Percentiles rank a stretch among this genome's conserved stretches.
Conservation (phyloP, 1,139 yeast species). For the Entelexis sorbosivorans region DNA sequence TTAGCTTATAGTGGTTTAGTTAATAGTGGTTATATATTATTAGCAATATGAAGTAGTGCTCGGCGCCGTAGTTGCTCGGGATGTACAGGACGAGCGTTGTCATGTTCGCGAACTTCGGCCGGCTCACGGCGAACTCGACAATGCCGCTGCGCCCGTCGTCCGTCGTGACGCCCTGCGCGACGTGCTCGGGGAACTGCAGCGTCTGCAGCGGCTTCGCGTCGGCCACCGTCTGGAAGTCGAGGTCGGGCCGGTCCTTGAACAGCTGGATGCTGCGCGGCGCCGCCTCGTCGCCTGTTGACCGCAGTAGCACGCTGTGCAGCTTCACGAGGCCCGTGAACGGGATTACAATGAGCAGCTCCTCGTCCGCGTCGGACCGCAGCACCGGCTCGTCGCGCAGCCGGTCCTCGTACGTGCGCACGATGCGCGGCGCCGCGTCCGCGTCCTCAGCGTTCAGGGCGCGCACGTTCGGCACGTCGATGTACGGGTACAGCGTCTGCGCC, state of each 20-base stretch:
- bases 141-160: conserved; percentile 41
- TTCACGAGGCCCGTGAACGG: conserved; percentile 75
- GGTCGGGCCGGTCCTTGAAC: conserved; percentile 55
- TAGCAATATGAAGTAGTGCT: conserved; percentile 27
- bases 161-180: conserved; percentile 27
- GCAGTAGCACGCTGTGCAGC: conserved; percentile 57
- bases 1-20: not conserved
- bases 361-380: conserved; percentile 68
- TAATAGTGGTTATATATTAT: not conserved
- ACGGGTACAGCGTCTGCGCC: conserved; percentile 55
- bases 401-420: conserved; percentile 45
- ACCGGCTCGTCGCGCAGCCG: conserved; percentile 34
- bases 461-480: conserved; percentile 52
- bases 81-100: conserved; percentile 57
- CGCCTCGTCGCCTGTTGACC: conserved; percentile 49
- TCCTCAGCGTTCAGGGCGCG: conserved; percentile 55
- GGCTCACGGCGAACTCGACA: conserved; percentile 73
- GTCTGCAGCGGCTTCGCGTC: conserved; percentile 43
- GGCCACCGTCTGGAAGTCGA: conserved; percentile 60
- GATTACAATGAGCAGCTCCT: conserved; percentile 61
- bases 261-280: conserved; percentile 64
- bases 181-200: conserved; percentile 51
- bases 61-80: conserved; percentile 56
- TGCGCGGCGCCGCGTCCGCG: conserved; percentile 36
- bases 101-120: conserved; percentile 63